Evolutionary conservation across 352 stramenopile genomes (phyloP), one percentile per base, ranked within the genome.

Genomic region (Globisporangium apiculatum): DNA sequence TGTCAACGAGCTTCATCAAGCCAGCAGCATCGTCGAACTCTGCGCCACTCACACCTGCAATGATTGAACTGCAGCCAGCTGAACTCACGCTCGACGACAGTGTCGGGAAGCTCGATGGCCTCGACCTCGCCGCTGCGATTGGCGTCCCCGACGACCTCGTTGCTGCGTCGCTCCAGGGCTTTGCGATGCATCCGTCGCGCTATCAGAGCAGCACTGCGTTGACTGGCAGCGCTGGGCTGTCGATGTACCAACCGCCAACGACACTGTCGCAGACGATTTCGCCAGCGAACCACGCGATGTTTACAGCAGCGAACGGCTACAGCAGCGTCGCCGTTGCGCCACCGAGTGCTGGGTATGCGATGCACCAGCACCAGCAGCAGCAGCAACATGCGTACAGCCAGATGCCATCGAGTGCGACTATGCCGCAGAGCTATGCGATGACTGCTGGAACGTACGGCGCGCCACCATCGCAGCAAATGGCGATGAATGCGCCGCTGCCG

Each of bases 161-260:
- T 42, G 78, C 78, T 4, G 72, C 73, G 5, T 89, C 78, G 5
- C 89, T 91, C 57, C 79, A 89, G 58, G 88, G 83, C 38, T 91
- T 88, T 53, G 73, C 74, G 18, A 81, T 90, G 65, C 88, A 68
- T 37, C 80, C 88, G 54, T 75, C 73, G 17, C 11, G 7, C 40
- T 87, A 71, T 18, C 75, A 72, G 48, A 60, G 45, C 48, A 54
- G 31, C 14, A 17, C 47, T 11, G 42, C 38, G 31, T 48, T 45
- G 37, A 47, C 45, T 11, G 17, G 45, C 17, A 49, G 8, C 17
- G 53, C 52, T 12, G 66, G 43, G 35, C 48, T 50, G 49, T 57
- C 7, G 40, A 12, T 43, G 40, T 43, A 14, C 11, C 7, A 61
- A 38, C 14, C 57, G 36, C 56, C 54, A n/a, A 41, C 51, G 6